Percentiles rank a stretch among this genome's conserved stretches.
phyloP scores from a whole-genome alignment of 2,329 filamentous ascomycete species.

The Allantophomopsis cytisporea region DNA sequence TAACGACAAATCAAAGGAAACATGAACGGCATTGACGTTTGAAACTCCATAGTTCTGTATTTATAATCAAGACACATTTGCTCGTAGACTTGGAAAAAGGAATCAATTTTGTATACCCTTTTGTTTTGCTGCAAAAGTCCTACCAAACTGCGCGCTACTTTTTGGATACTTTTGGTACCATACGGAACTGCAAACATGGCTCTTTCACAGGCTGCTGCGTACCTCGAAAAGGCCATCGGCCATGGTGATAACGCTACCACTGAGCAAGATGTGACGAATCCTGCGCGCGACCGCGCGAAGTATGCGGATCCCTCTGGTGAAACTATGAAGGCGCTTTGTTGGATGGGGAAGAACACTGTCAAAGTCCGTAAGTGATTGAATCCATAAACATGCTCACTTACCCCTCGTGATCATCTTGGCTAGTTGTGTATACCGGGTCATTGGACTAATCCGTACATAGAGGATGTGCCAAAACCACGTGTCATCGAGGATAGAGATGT shows the following conservation, averaged over 20 bases:
- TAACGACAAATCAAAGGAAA: too few relatives aligned
- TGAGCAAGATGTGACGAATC: constrained; percentile 56
- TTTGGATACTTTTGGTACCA: too few relatives aligned
- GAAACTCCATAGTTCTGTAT: too few relatives aligned
- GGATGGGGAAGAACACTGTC: constrained; percentile 73
- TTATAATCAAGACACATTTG: too few relatives aligned
- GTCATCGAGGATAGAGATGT: constrained; percentile 64
- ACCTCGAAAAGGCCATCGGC: constrained; percentile 53
- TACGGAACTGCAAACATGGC: constrained; percentile 26
- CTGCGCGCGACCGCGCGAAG: constrained; percentile 32
- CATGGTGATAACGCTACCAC: constrained; percentile 52
- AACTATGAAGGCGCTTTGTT: constrained; percentile 69
- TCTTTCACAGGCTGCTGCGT: constrained; percentile 51
- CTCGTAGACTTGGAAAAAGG: too few relatives aligned
- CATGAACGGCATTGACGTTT: too few relatives aligned
- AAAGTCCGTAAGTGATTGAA: constrained; percentile 36
- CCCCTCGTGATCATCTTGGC: too few relatives aligned
- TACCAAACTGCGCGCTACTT: too few relatives aligned
- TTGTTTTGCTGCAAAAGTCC: too few relatives aligned
- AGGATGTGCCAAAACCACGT: constrained; percentile 55
- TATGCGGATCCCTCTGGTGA: constrained; percentile 35
- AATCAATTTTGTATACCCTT: too few relatives aligned
- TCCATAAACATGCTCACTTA: background rate
- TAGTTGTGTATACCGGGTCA: too few relatives aligned
- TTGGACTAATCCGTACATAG: constrained; percentile 14